Evolutionary conservation across 148 eudicot species (phyloP).

Genomic region (Mesembryanthemum crystallinum): DNA sequence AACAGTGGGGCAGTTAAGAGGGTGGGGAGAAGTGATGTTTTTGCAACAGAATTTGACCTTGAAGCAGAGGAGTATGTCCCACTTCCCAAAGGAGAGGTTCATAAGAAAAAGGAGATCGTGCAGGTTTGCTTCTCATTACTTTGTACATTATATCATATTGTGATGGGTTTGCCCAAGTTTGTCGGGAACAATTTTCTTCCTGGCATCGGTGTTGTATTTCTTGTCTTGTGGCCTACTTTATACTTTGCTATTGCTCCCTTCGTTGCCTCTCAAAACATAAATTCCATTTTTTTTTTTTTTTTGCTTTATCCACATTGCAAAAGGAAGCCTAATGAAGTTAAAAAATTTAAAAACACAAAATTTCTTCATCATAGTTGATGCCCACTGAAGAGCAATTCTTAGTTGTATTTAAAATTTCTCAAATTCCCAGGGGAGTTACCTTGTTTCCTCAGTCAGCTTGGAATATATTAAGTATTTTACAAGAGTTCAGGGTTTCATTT

Average conservation of each 20-base stretch:
- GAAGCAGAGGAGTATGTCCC: conserved; percentile 99
- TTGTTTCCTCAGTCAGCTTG: too few relatives aligned
- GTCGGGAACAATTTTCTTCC: not conserved
- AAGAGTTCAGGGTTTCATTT: too few relatives aligned
- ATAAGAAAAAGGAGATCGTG: conserved; percentile 96
- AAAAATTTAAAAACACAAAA: too few relatives aligned
- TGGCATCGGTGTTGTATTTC: not conserved
- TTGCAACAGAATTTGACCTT: conserved; percentile 97
- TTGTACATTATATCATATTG: not conserved
- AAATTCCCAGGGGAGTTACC: too few relatives aligned
- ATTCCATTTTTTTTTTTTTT: too few relatives aligned
- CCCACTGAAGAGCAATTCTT: too few relatives aligned
- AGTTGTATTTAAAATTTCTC: too few relatives aligned
- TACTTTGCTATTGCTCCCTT: not conserved
- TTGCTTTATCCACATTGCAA: too few relatives aligned
- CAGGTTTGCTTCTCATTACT: conserved; percentile 53
- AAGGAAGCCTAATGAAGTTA: too few relatives aligned
- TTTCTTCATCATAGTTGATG: too few relatives aligned
- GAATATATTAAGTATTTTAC: too few relatives aligned
- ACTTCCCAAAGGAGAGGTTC: conserved; percentile 99
- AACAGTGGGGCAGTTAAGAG: conserved; percentile 98
- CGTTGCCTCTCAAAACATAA: not conserved
- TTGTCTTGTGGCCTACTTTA: not conserved
- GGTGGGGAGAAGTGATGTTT: conserved; percentile 98
- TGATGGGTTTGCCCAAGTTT: too few relatives aligned